phyloP scores from a whole-genome alignment of 2,329 filamentous ascomycete species.

The Talaromyces sp. region DNA sequence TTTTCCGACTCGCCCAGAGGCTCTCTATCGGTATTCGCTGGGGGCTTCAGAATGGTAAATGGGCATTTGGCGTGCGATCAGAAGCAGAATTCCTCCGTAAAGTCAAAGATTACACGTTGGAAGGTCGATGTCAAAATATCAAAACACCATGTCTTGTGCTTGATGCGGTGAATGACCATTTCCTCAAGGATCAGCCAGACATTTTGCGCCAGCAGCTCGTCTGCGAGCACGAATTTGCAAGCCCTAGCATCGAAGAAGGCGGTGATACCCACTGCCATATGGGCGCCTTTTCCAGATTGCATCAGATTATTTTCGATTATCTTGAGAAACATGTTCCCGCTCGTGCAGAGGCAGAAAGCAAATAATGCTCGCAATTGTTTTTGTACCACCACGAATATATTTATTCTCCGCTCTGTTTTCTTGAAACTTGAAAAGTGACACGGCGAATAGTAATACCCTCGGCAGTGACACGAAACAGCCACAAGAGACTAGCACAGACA shows the following conservation, averaged over 20 bases:
- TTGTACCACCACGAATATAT: too few relatives aligned
- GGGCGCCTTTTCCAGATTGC: neutral
- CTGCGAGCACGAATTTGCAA: neutral
- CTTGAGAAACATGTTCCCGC: too few relatives aligned
- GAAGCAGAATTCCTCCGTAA: neutral
- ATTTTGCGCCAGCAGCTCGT: neutral
- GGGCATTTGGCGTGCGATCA: neutral
- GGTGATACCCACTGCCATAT: neutral
- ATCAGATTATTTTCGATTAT: neutral
- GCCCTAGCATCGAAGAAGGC: neutral
- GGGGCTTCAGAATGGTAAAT: neutral
- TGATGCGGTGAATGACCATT: slow-evolving; percentile 11
- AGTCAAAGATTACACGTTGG: slow-evolving; percentile 8
- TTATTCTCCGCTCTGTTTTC: too few relatives aligned
- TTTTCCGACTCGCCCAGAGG: neutral
- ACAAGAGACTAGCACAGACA: neutral
- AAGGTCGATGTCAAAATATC: slow-evolving; percentile 6
- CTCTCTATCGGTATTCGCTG: neutral
- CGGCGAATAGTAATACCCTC: too few relatives aligned
- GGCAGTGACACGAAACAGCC: neutral
- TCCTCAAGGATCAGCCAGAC: slow-evolving; percentile 10
- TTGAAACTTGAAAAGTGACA: too few relatives aligned
- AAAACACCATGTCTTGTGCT: slow-evolving; percentile 6
- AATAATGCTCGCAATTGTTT: too few relatives aligned
- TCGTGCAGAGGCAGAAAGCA: too few relatives aligned